Evolutionary conservation across 352 stramenopile genomes (phyloP), one percentile per base, ranked within the genome.

Genomic region (Phytophthora tentaculata): DNA sequence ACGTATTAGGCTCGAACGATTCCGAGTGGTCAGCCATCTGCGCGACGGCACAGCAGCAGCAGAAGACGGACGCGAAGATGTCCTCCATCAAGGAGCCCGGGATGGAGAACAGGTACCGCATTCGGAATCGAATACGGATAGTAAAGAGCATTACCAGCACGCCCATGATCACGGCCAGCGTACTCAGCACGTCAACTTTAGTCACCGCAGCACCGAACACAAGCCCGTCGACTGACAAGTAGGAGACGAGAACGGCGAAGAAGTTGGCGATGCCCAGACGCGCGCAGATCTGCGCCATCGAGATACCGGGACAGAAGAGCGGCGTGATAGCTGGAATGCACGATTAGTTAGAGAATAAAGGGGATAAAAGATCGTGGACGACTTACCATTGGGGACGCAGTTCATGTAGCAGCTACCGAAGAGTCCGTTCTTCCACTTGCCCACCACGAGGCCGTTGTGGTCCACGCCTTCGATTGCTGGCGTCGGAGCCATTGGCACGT

Each of bases 41-140:
- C 17, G 78, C 71, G 22, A 88, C 59, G 32, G 74, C 45, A 60
- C 78, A 88, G 50, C 73, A 86, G 55, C 71, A 66, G 44, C 78
- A 86, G 20, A 69, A 71, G 35, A 76, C 64, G 9, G 76, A 68
- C 20, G 47, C 59, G 24, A 77, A 51, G 9, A 69, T 49, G 56
- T 88, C 80, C 63, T 88, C 73, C 5, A 75, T 44, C 20, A 74
- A 59, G 9, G 69, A 76, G 5, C 80, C 78, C 1, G 70, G 78
- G 57, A 88, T 84, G 37, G 73, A 82, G 51, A 88, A 86, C 6
- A 88, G 57, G 61, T 79, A 77, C 37, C 83, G 83, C 49, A 91
- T 76, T 26, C 74, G 76, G 53, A 72, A 88, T 16, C 81, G 81
- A 28, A 87, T 72, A n/a, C 76, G 76, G 32, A 75, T 73, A 22